Percentiles rank a stretch among this genome's conserved stretches.
Evolutionary conservation across 1,139 yeast genomes (phyloP).

Genomic region (Kodamaea sp.): DNA sequence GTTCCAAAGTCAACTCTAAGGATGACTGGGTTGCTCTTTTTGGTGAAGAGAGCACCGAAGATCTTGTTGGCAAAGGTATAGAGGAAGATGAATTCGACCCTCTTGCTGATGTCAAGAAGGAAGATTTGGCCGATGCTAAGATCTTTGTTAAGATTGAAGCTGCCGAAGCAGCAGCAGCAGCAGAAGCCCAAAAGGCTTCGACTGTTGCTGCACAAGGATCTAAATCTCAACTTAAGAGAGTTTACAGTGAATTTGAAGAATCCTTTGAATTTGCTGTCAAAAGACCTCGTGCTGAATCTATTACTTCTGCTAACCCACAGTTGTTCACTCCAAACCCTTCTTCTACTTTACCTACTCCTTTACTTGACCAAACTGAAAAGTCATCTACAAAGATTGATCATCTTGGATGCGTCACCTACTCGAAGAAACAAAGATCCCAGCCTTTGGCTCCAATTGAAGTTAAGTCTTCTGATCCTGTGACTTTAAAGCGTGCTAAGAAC

Average conservation of each 20-base stretch:
- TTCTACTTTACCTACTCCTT: slow-evolving; percentile 34
- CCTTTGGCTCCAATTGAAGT: slow-evolving; percentile 66
- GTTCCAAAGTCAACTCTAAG: slow-evolving; percentile 43
- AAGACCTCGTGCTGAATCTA: slow-evolving; percentile 2
- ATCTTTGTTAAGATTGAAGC: slow-evolving; percentile 5
- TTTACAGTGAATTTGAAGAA: slow-evolving; percentile 30
- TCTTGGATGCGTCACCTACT: slow-evolving; percentile 61
- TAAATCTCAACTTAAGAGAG: slow-evolving; percentile 16
- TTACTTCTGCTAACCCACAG: slow-evolving; percentile 13
- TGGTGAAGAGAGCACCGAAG: slow-evolving; percentile 36
- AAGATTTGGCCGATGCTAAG: slow-evolving; percentile 20
- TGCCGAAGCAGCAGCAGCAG: slow-evolving; percentile 3
- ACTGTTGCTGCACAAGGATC: neutral
- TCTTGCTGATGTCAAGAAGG: slow-evolving; percentile 17
- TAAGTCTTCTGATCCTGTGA: slow-evolving; percentile 59
- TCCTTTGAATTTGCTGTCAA: slow-evolving; percentile 22
- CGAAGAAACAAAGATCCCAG: slow-evolving; percentile 57
- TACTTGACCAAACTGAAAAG: slow-evolving; percentile 10
- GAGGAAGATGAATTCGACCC: slow-evolving; percentile 8
- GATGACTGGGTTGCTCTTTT: slow-evolving; percentile 67
- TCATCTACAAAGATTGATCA: slow-evolving; percentile 42
- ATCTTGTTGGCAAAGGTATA: slow-evolving; percentile 6
- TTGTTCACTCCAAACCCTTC: slow-evolving; percentile 35
- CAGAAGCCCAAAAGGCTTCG: neutral
- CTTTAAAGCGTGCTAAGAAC: slow-evolving; percentile 86